Evolutionary conservation across 495 filamentous ascomycete species (phyloP), one percentile per base, ranked within the genome.

Genomic region (Penicillium bialowiezense): DNA sequence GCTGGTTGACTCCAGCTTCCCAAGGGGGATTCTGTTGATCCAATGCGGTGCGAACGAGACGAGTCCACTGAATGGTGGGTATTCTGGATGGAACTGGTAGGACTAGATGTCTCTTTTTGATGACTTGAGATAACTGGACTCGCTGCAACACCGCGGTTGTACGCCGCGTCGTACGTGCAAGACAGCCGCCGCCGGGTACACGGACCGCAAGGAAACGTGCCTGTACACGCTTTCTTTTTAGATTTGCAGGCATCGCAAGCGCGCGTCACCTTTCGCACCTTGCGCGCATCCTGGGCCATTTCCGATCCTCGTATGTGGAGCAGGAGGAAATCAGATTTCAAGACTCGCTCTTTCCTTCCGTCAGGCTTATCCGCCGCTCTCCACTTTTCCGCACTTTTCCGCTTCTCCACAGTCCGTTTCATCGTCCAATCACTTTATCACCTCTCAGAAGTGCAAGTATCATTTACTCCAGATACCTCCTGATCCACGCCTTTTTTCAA

Each of bases 221-320:
- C 62, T 2, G 58, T 65, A 41, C 59, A 65, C 2, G 62, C 53
- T 23, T 65, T 65, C 15, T 65, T 65, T 29, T 61, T 61, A 2
- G 42, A 18, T 33, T 60, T 62, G 48, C 62, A 65, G 15, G 51
- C 50, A 44, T 65, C 59, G 28, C 58, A 65, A 10, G 62, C 62
- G 15, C 62, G 51, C 17, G 62, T 62, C 15, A 65, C 58, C 37
- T 65, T 65, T 28, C 38, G 38, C 38, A 41, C 5, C 15, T 41
- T 41, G 3, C 38, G 38, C 23, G 38, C 38, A 41, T 41, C 38
- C 12, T 21, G 21, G 10, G 38, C 38, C 38, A 41, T 41, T 28
- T 41, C 38, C 38, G 38, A 41, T n/a, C 23, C 14, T 5, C 19
- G 2, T 13, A 41, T 14, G 21, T n/a, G 38, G 38, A 41, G 21